These are phyloP conservation scores for Chrysoporthe cubensis DNA, from an alignment of 2,329 filamentous ascomycete species.

Conservation along the genomic window DNA sequence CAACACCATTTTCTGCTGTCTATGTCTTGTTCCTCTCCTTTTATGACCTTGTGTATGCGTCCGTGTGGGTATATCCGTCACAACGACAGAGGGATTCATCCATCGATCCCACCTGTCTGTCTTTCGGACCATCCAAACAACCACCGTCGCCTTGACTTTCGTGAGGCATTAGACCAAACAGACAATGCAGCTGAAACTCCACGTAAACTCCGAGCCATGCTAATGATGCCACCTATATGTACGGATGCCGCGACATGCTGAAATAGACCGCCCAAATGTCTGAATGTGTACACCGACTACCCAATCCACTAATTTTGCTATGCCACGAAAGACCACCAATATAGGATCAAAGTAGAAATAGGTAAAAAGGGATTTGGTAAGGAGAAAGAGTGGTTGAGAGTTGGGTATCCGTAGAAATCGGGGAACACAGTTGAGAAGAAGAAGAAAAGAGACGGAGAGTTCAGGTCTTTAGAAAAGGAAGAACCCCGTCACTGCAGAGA, in stretches of 20 bases:
- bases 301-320: slow-evolving; percentile 2
- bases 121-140: not conserved
- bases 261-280: not conserved
- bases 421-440: not conserved
- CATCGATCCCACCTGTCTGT: not conserved
- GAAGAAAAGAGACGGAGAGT: not conserved
- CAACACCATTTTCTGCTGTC: not conserved
- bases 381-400: too few species aligned
- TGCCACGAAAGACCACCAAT: slow-evolving; percentile 1
- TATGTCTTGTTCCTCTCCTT: not conserved
- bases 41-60: not conserved
- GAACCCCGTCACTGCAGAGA: slow-evolving; percentile 22
- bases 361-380: not conserved
- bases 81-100: not conserved
- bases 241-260: not conserved
- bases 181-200: not conserved
- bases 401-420: not conserved
- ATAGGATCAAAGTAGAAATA: not conserved
- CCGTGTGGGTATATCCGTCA: slow-evolving; percentile 1
- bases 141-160: not conserved
- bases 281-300: not conserved
- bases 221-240: not conserved
- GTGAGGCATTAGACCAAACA: slow-evolving; percentile 4
- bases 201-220: slow-evolving; percentile 6
- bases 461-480: slow-evolving; percentile 19